These are phyloP conservation scores for Schizochytrium sp. DNA, from an alignment of 108 stramenopile species.

Conservation along the genomic window DNA sequence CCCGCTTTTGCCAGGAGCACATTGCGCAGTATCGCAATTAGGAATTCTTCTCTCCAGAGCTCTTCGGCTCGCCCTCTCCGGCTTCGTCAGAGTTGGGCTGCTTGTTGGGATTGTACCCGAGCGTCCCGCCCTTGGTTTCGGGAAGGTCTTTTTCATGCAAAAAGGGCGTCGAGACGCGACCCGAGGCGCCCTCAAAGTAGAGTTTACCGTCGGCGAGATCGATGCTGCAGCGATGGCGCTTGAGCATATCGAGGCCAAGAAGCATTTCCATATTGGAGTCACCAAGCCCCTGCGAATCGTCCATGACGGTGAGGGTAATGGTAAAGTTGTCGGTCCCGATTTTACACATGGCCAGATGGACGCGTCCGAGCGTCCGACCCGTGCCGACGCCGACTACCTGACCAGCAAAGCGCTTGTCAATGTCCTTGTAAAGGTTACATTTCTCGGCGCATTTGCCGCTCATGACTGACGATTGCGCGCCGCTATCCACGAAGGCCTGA, in stretches of 20 bases:
- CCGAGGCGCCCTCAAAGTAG: not conserved
- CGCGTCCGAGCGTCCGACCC: constrained; percentile 77
- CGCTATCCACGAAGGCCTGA: constrained; percentile 87
- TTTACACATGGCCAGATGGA: constrained; percentile 64
- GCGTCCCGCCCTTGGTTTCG: not conserved
- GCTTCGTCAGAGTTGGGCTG: not conserved
- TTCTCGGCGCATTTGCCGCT: constrained; percentile 58
- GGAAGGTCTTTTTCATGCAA: constrained; percentile 12
- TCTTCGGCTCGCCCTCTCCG: not conserved
- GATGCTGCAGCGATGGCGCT: constrained; percentile 81
- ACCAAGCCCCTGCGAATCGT: constrained; percentile 28
- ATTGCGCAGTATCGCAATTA: too few species aligned
- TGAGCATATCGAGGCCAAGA: constrained; percentile 92
- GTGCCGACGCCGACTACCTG: constrained; percentile 83
- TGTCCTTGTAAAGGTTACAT: constrained; percentile 62
- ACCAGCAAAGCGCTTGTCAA: constrained; percentile 80
- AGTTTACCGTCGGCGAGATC: constrained; percentile 60
- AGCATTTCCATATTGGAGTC: constrained; percentile 83
- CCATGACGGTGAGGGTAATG: constrained; percentile 68
- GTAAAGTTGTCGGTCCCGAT: constrained; percentile 60
- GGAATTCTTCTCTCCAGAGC: too few species aligned
- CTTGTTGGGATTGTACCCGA: not conserved
- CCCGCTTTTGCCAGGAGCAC: too few species aligned
- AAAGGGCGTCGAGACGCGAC: not conserved
- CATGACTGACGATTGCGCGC: constrained; percentile 89